These are phyloP conservation scores for Linum trigynum DNA, from an alignment of 345 rosid species.

Conservation along the genomic window DNA sequence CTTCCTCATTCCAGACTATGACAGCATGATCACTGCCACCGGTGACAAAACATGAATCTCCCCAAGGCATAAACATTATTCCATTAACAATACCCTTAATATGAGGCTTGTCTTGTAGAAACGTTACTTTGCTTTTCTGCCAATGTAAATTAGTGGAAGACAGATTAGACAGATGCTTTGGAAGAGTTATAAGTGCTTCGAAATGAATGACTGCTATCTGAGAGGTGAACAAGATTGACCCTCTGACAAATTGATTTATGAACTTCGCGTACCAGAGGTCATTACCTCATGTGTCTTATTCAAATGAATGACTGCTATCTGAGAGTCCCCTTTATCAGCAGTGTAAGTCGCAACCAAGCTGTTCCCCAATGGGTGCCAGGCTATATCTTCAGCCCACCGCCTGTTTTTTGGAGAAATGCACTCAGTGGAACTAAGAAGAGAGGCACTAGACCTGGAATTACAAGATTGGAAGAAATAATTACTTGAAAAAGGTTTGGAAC, in stretches of 20 bases:
- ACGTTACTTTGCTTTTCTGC: slow-evolving; percentile 51
- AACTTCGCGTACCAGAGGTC: slow-evolving; percentile 7
- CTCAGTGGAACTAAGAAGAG: slow-evolving; percentile 58
- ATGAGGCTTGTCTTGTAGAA: slow-evolving; percentile 72
- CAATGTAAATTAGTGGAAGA: slow-evolving; percentile 8
- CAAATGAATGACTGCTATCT: slow-evolving; percentile 64
- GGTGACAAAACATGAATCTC: slow-evolving; percentile 54
- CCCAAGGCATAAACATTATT: slow-evolving; percentile 82
- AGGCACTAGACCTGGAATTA: slow-evolving; percentile 57
- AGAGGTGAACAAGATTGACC: too few species aligned
- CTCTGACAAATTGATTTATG: neutral
- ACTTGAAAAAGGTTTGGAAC: neutral
- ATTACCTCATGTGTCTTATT: slow-evolving; percentile 61
- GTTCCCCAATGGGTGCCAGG: slow-evolving; percentile 85
- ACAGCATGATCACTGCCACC: slow-evolving; percentile 91
- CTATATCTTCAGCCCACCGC: slow-evolving; percentile 94
- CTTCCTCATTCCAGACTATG: slow-evolving; percentile 67
- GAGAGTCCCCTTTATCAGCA: slow-evolving; percentile 78
- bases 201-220: too few species aligned
- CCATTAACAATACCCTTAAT: slow-evolving; percentile 73
- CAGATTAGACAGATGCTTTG: too few species aligned
- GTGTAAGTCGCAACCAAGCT: slow-evolving; percentile 53
- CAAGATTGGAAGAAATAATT: slow-evolving; percentile 2
- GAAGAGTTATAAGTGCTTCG: too few species aligned
- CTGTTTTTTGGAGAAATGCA: slow-evolving; percentile 54